phyloP scores from a whole-genome alignment of 2,329 filamentous ascomycete genomes.

The Ophiostoma quercus region DNA sequence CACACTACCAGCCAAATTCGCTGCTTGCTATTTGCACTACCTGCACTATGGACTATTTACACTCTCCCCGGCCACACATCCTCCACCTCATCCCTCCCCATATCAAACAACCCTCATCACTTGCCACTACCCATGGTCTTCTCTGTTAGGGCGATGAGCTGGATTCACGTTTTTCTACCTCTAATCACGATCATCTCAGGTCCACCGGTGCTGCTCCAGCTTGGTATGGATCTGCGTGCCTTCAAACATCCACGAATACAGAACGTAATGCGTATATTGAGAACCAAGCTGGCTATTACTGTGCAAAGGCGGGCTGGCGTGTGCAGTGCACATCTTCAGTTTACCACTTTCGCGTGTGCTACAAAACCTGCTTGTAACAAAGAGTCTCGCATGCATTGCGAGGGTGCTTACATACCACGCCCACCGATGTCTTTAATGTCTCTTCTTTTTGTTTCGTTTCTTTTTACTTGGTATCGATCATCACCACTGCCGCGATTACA shows the following conservation, averaged over 20 bases:
- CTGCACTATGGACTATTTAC: background rate
- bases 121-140: background rate
- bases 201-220: background rate
- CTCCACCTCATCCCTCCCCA: background rate
- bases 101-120: background rate
- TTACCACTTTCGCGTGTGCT: background rate
- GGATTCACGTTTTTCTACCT: conserved; percentile 3
- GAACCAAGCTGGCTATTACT: background rate
- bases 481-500: background rate
- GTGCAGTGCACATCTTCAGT: background rate
- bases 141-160: no score
- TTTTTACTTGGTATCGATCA: background rate
- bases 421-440: background rate
- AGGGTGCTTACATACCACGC: background rate
- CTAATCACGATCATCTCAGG: conserved; percentile 7
- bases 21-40: background rate
- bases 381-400: background rate
- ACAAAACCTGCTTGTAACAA: background rate
- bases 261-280: background rate
- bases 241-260: background rate
- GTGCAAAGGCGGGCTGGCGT: background rate
- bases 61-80: background rate
- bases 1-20: background rate
- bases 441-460: background rate
- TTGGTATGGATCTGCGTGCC: background rate